phyloP scores from a whole-genome alignment of 805 yeast genomes.

The Spencermartinsiella europaea region DNA sequence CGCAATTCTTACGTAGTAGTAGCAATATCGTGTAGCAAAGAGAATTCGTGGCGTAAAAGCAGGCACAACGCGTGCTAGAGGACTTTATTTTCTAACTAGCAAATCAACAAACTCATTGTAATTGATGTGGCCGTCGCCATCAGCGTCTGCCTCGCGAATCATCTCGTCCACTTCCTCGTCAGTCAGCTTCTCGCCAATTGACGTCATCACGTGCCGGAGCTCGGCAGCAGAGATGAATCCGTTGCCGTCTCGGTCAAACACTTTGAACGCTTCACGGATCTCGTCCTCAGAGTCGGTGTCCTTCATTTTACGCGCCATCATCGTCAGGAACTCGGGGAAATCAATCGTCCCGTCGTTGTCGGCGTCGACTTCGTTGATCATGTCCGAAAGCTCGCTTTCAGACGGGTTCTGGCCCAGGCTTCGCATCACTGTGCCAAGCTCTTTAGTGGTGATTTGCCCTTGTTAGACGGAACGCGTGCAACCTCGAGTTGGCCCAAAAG shows the following conservation, averaged over 20 bases:
- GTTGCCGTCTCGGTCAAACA: conserved; percentile 89
- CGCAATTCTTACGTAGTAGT: too few relatives aligned
- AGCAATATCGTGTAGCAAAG: too few relatives aligned
- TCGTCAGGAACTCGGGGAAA: conserved; percentile 74
- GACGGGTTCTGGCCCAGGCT: conserved; percentile 97
- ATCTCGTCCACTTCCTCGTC: conserved; percentile 97
- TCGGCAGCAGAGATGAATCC: conserved; percentile 97
- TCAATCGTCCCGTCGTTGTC: conserved; percentile 90
- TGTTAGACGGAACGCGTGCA: too few relatives aligned
- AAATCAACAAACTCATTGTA: conserved; percentile 94
- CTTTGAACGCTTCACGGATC: conserved; percentile 95
- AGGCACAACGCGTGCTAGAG: too few relatives aligned
- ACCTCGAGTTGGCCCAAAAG: too few relatives aligned
- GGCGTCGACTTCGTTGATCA: conserved; percentile 95
- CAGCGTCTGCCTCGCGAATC: conserved; percentile 83
- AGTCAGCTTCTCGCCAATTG: conserved; percentile 93
- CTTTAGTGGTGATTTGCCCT: conserved; percentile 82
- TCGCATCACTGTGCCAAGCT: conserved; percentile 97
- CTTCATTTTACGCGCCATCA: conserved; percentile 91
- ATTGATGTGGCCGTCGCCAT: conserved; percentile 93
- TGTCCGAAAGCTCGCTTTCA: conserved; percentile 91
- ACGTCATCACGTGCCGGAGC: conserved; percentile 91
- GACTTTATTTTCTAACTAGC: conserved; percentile 35
- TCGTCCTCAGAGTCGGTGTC: conserved; percentile 97
- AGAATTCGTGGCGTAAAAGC: too few relatives aligned